These are phyloP conservation scores for Eleusine coracana DNA, from an alignment of 176 grass and related monocot species.

Conservation along the genomic window DNA sequence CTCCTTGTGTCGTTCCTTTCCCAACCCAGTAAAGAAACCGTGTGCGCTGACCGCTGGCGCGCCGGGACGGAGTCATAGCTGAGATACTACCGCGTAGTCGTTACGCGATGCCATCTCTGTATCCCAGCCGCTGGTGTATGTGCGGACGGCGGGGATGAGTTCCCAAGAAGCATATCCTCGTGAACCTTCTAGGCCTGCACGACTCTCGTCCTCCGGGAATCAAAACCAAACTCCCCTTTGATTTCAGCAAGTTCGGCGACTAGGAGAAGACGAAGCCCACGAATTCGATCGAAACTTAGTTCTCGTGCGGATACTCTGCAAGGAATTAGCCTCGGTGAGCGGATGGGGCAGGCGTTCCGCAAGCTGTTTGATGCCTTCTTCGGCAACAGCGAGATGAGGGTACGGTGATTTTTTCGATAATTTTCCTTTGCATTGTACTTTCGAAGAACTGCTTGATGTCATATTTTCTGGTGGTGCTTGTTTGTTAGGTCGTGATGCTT, in stretches of 20 bases:
- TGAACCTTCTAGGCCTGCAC: conserved; percentile 25
- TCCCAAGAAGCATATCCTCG: background rate
- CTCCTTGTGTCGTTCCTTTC: background rate
- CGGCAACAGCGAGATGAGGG: conserved; percentile 84
- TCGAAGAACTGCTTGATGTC: background rate
- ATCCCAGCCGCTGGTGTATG: conserved; percentile 31
- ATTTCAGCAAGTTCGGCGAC: conserved; percentile 2
- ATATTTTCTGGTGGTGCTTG: background rate
- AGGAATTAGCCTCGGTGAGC: background rate
- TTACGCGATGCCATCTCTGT: conserved; percentile 36
- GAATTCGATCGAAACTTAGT: background rate
- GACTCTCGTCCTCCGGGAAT: background rate
- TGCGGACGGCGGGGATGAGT: conserved; percentile 10
- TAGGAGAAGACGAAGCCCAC: conserved; percentile 18
- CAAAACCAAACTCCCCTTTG: background rate
- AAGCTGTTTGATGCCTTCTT: conserved; percentile 85
- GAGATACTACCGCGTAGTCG: conserved; percentile 32
- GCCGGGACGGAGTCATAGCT: conserved; percentile 7
- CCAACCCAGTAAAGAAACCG: background rate
- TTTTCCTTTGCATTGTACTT: background rate
- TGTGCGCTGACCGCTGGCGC: background rate
- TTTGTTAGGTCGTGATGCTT: conserved; percentile 77
- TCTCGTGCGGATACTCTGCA: background rate
- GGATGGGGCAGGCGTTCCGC: conserved; percentile 83
- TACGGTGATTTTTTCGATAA: conserved; percentile 27